Conservation (phyloP, 257 asterid genomes). For the Leptodermis oblonga region DNA sequence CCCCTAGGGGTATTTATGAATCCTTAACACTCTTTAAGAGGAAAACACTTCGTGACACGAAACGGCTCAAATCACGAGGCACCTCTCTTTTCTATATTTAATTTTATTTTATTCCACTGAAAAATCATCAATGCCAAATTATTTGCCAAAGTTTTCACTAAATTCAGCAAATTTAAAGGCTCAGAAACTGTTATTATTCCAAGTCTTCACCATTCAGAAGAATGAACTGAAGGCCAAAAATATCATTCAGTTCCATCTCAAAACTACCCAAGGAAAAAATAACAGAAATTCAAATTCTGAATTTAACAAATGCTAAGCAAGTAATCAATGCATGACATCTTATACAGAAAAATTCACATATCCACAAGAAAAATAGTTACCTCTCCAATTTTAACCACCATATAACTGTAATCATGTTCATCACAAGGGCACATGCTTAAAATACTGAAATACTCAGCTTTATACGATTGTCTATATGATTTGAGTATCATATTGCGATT, state of each 20-base stretch:
- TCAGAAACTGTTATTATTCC: neutral
- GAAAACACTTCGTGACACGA: neutral
- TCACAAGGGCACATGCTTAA: neutral
- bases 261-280: neutral
- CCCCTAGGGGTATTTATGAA: neutral
- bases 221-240: neutral
- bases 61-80: neutral
- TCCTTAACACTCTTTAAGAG: neutral
- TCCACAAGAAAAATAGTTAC: no score
- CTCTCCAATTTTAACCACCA: neutral
- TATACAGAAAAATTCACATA: neutral
- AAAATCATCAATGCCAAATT: neutral
- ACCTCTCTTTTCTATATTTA: neutral
- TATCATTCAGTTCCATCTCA: neutral
- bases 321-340: neutral
- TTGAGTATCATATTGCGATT: constrained; percentile 21
- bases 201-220: neutral
- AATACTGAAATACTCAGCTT: neutral
- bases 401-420: neutral
- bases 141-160: neutral
- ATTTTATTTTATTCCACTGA: neutral
- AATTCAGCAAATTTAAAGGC: neutral
- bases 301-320: neutral
- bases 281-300: neutral
- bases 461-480: neutral